Evolutionary conservation across 2,329 filamentous ascomycete genomes (phyloP), one percentile per base, ranked within the genome.

Genomic region (Fusarium humuli): DNA sequence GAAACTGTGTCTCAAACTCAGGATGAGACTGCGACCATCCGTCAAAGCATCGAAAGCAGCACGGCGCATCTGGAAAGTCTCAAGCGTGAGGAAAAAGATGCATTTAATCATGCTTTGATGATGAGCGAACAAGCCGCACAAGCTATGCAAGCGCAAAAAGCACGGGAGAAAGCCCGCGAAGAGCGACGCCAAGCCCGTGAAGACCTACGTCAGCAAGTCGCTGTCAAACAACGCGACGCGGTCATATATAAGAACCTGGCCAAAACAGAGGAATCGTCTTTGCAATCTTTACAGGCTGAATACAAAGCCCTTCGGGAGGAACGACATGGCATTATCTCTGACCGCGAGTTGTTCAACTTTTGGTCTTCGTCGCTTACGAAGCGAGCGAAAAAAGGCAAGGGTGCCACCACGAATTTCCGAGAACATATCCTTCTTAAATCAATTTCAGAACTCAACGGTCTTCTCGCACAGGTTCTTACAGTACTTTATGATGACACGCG

Each of bases 291-390:
- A 9, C n/a, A 50, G 12, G 42, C 6, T 18, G 44, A 70, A 22
- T 18, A 60, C 6, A 14, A 58, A 1, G 25, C 6, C 3, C n/a
- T 70, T 3, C 16, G 18, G 3, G 18, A 7, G 1, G 44, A 57
- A 20, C 29, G 61, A 14, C 2, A 57, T 30, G n/a, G 37, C n/a
- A 60, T 73, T 13, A 22, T 29, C 1, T 32, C 49, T 1, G 25
- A 74, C 23, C 67, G 71, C 14, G 69, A 73, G 29, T 53, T 73
- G 6, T 73, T 74, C 6, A 58, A 7, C 5, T 73, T 74, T 55
- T 74, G 72, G 72, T 48, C 56, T 4, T 60, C 65, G 0, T 55
- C 65, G 3, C 12, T 73, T 5, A 12, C 58, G 1, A 71, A 70
- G 53, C 69, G 67, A 4, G 55, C 41, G 16, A 30, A 40, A 48